These are phyloP conservation scores for Pholiota adiposa DNA, from an alignment of 1,284 basidiomycete species.

Conservation along the genomic window DNA sequence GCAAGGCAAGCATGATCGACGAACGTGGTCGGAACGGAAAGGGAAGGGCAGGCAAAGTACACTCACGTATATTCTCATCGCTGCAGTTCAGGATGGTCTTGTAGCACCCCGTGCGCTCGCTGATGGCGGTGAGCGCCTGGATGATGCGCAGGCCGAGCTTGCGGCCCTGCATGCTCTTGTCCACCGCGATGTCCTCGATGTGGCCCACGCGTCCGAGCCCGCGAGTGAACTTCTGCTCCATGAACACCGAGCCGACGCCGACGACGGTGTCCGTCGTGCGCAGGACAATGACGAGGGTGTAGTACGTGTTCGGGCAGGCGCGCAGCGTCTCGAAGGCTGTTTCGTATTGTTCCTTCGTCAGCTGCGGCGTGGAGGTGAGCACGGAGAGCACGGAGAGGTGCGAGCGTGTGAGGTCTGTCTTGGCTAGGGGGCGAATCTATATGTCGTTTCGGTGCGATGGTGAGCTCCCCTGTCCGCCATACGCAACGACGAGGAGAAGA, in stretches of 20 bases:
- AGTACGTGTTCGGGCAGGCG: constrained; percentile 71
- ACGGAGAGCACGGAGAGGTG: constrained; percentile 86
- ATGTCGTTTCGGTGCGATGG: neutral
- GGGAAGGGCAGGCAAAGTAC: no score
- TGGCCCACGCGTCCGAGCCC: constrained; percentile 85
- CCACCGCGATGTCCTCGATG: constrained; percentile 97
- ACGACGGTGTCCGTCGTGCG: constrained; percentile 80
- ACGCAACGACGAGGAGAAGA: constrained; percentile 5
- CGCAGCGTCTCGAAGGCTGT: constrained; percentile 70
- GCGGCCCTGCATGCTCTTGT: constrained; percentile 86
- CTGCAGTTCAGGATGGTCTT: constrained; percentile 98
- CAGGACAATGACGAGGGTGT: constrained; percentile 83
- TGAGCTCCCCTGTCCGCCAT: neutral
- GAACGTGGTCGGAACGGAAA: neutral
- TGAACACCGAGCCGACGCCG: constrained; percentile 82
- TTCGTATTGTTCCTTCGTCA: constrained; percentile 71
- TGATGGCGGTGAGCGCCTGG: constrained; percentile 80
- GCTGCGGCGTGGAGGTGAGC: constrained; percentile 80
- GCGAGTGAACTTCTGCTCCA: constrained; percentile 94
- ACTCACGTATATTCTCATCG: constrained; percentile 89
- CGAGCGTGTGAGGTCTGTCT: constrained; percentile 82
- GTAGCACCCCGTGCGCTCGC: constrained; percentile 82
- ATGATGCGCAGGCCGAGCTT: constrained; percentile 90
- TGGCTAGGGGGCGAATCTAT: constrained; percentile 88
- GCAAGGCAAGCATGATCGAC: neutral